Base-by-base conservation (phyloP, 495 filamentous ascomycete species). In the Parathielavia hyrcaniae region DNA sequence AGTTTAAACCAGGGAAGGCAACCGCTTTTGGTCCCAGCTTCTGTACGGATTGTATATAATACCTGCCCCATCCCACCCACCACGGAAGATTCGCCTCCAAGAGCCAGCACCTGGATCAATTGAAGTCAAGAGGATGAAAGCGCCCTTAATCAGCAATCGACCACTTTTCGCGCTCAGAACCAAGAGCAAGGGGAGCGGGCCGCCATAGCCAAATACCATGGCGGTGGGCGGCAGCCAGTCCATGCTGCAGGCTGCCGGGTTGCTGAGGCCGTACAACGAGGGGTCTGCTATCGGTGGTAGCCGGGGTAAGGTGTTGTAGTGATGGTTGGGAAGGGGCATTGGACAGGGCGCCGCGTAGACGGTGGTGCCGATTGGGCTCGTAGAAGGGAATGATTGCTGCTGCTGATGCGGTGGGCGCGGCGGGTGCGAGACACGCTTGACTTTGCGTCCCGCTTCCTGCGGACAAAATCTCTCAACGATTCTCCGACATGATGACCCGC, bases 401-500 rank as follows among this genome's bases (percentile, higher is more conserved):
- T 49, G 26, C 3, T 3, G 26, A 30, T 30, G 26, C 6, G 6
- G 6, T 30, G n/a, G n/a, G n/a, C n/a, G 19, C 5, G 53, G 46
- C 4, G 26, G 57, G 43, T 17, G 58, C 9, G 13, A 0, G 32
- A 59, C 12, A 23, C 50, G 49, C 43, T 49, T 53, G 57, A 81
- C 77, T 57, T 78, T 83, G 46, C 90, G 81, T 69, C 93, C 86
- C 70, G n/a, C n/a, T n/a, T n/a, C n/a, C n/a, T n/a, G n/a, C n/a
- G n/a, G n/a, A n/a, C n/a, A n/a, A n/a, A n/a, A n/a, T n/a, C n/a
- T n/a, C n/a, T n/a, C n/a, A n/a, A n/a, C n/a, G n/a, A n/a, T n/a
- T n/a, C n/a, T n/a, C n/a, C n/a, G n/a, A n/a, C n/a, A n/a, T n/a
- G n/a, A n/a, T n/a, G n/a, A n/a, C n/a, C n/a, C n/a, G n/a, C n/a